Conservation (phyloP, 192 early-diverging fungal species). For the Coemansia sp. region DNA sequence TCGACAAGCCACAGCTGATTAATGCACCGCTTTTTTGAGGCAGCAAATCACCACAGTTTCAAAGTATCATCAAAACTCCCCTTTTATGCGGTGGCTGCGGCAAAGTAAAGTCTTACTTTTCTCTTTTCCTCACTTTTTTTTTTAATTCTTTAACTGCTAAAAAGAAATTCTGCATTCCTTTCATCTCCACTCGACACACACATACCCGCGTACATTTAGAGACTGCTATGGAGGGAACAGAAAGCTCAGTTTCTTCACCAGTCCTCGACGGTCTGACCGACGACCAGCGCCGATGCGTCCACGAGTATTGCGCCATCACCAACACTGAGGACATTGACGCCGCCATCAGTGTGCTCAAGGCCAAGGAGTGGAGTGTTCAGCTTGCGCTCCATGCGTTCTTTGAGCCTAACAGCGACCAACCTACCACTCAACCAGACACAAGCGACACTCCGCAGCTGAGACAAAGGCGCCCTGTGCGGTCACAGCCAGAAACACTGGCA, state of each 20-base stretch:
- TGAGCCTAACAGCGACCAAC: constrained; percentile 12
- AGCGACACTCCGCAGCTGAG: not conserved
- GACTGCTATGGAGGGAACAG: not conserved
- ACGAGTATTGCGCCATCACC: constrained; percentile 35
- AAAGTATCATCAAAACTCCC: too few relatives aligned
- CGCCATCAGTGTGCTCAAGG: constrained; percentile 22
- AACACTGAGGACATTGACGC: constrained; percentile 17
- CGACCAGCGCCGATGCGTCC: constrained; percentile 20
- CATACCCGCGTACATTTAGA: not conserved
- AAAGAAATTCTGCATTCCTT: too few relatives aligned
- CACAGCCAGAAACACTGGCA: not conserved
- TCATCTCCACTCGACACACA: not conserved
- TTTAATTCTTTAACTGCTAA: not conserved
- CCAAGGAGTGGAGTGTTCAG: constrained; percentile 28
- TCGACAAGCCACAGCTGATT: too few relatives aligned
- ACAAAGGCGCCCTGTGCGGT: not conserved
- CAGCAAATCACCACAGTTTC: too few relatives aligned
- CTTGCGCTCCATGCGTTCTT: constrained; percentile 36
- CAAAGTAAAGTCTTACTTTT: not conserved
- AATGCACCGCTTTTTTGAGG: too few relatives aligned
- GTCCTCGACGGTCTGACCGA: constrained; percentile 26
- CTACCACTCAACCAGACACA: not conserved
- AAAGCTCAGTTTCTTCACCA: not conserved
- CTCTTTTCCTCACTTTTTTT: not conserved
- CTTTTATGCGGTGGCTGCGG: too few relatives aligned